Base-by-base conservation (phyloP, 1,284 basidiomycete species). In the Coriolopsis trogii region DNA sequence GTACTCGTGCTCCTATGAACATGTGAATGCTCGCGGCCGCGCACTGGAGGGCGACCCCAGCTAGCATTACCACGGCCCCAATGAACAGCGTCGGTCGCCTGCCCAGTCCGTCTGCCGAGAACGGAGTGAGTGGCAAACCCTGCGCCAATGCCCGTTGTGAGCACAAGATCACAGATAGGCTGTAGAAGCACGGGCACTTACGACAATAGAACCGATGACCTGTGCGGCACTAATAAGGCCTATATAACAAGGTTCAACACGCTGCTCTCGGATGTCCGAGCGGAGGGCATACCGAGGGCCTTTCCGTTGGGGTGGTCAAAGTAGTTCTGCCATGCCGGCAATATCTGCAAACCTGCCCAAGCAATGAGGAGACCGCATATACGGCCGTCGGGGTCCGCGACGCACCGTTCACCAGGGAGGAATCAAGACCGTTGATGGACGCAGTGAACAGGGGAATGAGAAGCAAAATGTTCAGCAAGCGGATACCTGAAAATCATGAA, bases 161-260 rank as follows among this genome's bases (percentile, higher is more conserved):
- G 44, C 8, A 52, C 25, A 31, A 46, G 30, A 12, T 9, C 5
- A n/a, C n/a, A 18, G 20, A 30, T 46, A 9, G 45, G 37, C 8
- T 4, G 21, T 13, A 18, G n/a, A 12, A 34, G 16, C 20, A 48
- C 20, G n/a, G n/a, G n/a, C 25, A 65, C 75, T 55, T 59, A 83
- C 82, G 20, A 71, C 53, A 24, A 87, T 65, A 29, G 80, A 79
- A 3, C 85, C 85, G 38, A 87, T 77, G 56, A 77, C 79, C 67
- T 87, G 83, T 0, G 82, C 80, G 4, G 81, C 79, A 56, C 80
- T 82, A 49, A 86, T 79, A 29, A 85, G 64, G 39, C 84, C 84
- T 85, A 46, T n/a, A 6, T 13, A 50, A 18, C 31, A 45, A 12
- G 15, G 23, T 26, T 26, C 20, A 30, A 9, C 15, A 26, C 9